Base-by-base conservation (phyloP, 345 rosid species). In the Salix caprea region DNA sequence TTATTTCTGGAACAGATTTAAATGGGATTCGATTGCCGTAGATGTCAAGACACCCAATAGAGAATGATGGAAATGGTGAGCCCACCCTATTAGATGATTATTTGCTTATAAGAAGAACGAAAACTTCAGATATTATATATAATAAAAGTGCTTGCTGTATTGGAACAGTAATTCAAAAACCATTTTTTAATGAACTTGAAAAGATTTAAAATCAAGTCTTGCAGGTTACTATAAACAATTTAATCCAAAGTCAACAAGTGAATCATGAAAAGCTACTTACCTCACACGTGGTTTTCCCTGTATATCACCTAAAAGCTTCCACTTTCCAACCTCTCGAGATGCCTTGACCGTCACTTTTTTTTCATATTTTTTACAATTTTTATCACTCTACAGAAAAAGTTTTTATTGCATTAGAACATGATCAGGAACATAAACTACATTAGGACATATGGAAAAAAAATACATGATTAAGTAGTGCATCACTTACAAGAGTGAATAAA, bases 401-500 rank as follows among this genome's bases (percentile, higher is more conserved):
- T 50, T 60, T 62, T 62, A 48, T 37, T 44, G 7, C 54, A 77
- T 68, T 34, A 68, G 71, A 54, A 58, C 37, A 84, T 46, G 46
- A 65, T 60, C 67, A 77, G 52, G 74, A 52, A 72, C 23, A 28
- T 60, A n/a, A 28, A 30, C 30, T 4, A 67, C 60, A 50, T 6
- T 7, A 67, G 4, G 23, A 54, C 5, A 46, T 3, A 78, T 36
- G 40, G n/a, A 56, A 74, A 24, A 42, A 62, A 9, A 4, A 16
- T 15, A 72, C 40, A 48, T 24, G 21, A 26, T 23, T 32, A 52
- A 66, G 36, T 69, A 50, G 46, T 28, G 46, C n/a, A 56, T 70
- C 74, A 82, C 92, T 87, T 83, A 87, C 92, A 32, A 77, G 40
- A 36, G 84, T 84, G 84, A 92, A 92, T 13, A 65, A 74, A 82